A percentile compares a stretch with the other conserved stretches of the same genome.
phyloP scores from a whole-genome alignment of 1,139 yeast species.

The Diutina siamensis region DNA sequence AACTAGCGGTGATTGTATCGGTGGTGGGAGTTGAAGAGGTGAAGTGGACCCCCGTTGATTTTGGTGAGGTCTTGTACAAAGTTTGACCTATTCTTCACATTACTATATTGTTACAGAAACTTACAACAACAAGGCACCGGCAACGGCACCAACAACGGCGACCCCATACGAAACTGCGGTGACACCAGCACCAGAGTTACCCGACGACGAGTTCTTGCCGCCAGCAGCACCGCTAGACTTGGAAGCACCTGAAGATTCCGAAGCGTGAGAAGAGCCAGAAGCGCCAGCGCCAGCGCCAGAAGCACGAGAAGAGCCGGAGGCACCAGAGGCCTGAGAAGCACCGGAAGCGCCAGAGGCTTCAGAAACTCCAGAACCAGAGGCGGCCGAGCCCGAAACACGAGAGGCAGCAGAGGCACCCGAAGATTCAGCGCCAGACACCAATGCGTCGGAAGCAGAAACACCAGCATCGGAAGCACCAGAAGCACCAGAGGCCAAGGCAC shows the following conservation, averaged over 20 bases:
- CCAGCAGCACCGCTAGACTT: neutral
- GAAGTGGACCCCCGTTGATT: neutral
- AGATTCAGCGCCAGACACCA: neutral
- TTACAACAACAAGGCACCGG: conserved; percentile 6
- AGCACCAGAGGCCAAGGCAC: neutral
- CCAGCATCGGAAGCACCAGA: neutral
- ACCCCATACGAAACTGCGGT: neutral
- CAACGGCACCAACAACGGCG: conserved; percentile 4
- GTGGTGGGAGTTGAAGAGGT: neutral
- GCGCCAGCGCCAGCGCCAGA: neutral
- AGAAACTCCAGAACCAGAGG: neutral
- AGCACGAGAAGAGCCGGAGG: neutral
- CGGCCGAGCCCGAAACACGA: neutral
- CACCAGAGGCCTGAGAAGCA: no score
- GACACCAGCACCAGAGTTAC: neutral
- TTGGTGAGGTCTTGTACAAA: neutral
- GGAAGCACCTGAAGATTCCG: neutral
- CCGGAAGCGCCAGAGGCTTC: conserved; percentile 4
- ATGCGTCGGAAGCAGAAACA: neutral
- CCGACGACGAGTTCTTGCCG: neutral
- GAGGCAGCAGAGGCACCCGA: neutral
- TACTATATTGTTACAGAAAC: neutral
- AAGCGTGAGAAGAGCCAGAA: no score
- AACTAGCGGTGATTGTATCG: neutral
- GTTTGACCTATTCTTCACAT: neutral